Conservation (phyloP, 2,329 filamentous ascomycete species). For the Helotiales sp. region DNA sequence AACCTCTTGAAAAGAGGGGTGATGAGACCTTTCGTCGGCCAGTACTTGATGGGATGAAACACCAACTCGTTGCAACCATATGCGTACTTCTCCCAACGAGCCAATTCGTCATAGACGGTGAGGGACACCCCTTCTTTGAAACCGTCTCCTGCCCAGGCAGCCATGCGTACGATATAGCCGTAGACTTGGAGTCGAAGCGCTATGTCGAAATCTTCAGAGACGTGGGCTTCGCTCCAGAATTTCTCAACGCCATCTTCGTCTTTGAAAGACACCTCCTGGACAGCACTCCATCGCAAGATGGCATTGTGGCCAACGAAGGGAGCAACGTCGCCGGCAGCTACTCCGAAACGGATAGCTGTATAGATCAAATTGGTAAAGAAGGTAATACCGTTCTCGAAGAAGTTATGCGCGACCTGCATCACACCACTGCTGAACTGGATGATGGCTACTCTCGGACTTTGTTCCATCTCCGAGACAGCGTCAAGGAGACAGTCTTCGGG, state of each 20-base stretch:
- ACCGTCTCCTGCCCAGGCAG: constrained; percentile 69
- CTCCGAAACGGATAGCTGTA: constrained; percentile 73
- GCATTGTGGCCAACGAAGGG: constrained; percentile 83
- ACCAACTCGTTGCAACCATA: constrained; percentile 82
- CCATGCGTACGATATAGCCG: constrained; percentile 72
- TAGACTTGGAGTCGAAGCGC: constrained; percentile 71
- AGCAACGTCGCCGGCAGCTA: constrained; percentile 73
- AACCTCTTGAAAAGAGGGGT: constrained; percentile 77
- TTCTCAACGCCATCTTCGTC: constrained; percentile 73
- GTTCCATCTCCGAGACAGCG: constrained; percentile 79
- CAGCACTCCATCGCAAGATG: constrained; percentile 71
- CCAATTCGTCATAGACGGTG: constrained; percentile 81
- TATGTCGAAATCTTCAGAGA: constrained; percentile 83
- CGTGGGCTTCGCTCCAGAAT: constrained; percentile 78
- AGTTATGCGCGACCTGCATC: constrained; percentile 75
- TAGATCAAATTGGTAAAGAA: constrained; percentile 76
- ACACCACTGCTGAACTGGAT: constrained; percentile 76
- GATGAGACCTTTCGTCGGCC: constrained; percentile 72
- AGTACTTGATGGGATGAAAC: constrained; percentile 74
- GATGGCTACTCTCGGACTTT: constrained; percentile 74
- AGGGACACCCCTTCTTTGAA: constrained; percentile 84
- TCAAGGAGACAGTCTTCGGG: constrained; percentile 69
- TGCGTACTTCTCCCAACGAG: constrained; percentile 84
- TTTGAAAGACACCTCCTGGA: constrained; percentile 72
- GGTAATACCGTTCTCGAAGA: constrained; percentile 69